A percentile compares a stretch with the other conserved stretches of the same genome.
Conservation (phyloP, 2,329 filamentous ascomycete species). For the Exophiala sp. region DNA sequence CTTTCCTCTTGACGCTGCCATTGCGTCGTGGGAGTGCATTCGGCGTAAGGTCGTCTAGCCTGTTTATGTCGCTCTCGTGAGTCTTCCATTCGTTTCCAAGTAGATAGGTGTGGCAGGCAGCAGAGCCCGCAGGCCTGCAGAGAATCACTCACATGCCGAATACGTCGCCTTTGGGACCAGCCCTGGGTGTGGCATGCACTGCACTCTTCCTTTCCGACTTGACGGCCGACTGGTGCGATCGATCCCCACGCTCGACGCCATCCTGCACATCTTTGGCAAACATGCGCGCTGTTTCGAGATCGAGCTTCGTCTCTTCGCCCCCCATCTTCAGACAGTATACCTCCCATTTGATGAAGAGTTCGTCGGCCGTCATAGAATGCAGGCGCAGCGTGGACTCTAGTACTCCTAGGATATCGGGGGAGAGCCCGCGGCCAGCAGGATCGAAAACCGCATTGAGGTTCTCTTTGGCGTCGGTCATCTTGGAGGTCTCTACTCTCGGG, state of each 20-base stretch:
- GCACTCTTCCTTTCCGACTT: conserved; percentile 58
- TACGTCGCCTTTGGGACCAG: conserved; percentile 58
- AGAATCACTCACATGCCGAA: conserved; percentile 64
- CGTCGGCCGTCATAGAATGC: conserved; percentile 72
- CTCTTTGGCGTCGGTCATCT: conserved; percentile 42
- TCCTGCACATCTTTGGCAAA: conserved; percentile 88
- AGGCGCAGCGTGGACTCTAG: conserved; percentile 80
- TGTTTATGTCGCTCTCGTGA: conserved; percentile 30
- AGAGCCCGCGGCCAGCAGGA: conserved; percentile 52
- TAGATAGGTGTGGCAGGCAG: not conserved
- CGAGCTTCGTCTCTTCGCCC: conserved; percentile 64
- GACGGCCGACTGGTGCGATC: conserved; percentile 37
- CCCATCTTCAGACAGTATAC: conserved; percentile 96
- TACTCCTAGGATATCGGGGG: conserved; percentile 72
- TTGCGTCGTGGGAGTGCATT: conserved; percentile 48
- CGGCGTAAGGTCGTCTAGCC: conserved; percentile 63
- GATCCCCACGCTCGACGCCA: conserved; percentile 67
- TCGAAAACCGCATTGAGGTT: conserved; percentile 58
- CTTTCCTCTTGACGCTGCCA: conserved; percentile 49
- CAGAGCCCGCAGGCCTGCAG: too few relatives aligned
- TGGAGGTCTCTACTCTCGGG: not conserved
- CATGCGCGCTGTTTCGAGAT: conserved; percentile 63
- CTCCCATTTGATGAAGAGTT: conserved; percentile 98
- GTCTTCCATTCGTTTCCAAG: not conserved
- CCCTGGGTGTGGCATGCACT: conserved; percentile 55